A percentile compares a stretch with the other conserved stretches of the same genome.
Evolutionary conservation across 176 grass and related monocot genomes (phyloP).

Genomic region (Eragrostis nindensis): DNA sequence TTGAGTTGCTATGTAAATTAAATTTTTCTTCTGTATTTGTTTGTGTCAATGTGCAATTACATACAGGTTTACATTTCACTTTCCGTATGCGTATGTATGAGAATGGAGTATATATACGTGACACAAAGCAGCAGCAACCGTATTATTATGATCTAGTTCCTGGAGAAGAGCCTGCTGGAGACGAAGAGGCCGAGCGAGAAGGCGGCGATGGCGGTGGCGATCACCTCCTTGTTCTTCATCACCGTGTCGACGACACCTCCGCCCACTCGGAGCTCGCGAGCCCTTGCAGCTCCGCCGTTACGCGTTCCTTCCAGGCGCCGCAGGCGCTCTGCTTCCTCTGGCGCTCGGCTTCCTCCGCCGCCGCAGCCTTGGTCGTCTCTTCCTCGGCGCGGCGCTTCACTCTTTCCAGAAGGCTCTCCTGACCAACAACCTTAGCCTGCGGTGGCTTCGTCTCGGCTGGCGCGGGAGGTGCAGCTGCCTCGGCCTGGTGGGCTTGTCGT

Average conservation of each 20-base stretch:
- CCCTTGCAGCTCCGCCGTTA: conserved; percentile 27
- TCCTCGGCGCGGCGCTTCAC: conserved; percentile 9
- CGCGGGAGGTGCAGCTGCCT: background rate
- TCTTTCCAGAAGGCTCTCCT: conserved; percentile 11
- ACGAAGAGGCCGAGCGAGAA: conserved; percentile 47
- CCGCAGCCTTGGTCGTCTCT: background rate
- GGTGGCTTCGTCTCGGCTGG: background rate
- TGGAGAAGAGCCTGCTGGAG: conserved; percentile 41
- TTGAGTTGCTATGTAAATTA: background rate
- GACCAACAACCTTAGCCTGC: background rate
- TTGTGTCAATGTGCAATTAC: background rate
- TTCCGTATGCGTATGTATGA: background rate
- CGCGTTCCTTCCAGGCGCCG: conserved; percentile 24
- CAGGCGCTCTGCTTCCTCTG: background rate
- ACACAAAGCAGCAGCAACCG: no score
- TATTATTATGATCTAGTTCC: background rate
- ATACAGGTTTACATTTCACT: background rate
- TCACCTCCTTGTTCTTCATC: conserved; percentile 51
- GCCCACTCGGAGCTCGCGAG: conserved; percentile 35
- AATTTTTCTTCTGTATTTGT: background rate
- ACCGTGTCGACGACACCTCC: conserved; percentile 17
- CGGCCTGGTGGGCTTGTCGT: background rate
- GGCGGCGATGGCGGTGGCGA: conserved; percentile 23
- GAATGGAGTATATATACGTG: no score
- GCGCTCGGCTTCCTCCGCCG: background rate